phyloP scores from a whole-genome alignment of 2,329 filamentous ascomycete genomes.

The Aspergillus terreus region DNA sequence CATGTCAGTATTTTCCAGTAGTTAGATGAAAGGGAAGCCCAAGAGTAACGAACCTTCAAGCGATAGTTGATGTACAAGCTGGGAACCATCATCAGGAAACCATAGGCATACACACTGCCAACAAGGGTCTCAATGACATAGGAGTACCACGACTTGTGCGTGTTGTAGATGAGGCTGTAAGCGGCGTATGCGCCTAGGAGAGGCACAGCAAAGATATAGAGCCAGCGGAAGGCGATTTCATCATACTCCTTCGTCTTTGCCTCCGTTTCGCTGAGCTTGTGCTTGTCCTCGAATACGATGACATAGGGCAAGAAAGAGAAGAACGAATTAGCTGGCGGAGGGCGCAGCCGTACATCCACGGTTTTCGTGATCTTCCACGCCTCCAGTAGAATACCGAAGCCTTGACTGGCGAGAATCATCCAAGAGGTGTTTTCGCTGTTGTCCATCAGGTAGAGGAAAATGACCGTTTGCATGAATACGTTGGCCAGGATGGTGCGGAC shows the following conservation, averaged over 20 bases:
- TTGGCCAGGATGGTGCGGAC: slow-evolving; percentile 95
- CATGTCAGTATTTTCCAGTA: slow-evolving; percentile 11
- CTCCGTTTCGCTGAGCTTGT: slow-evolving; percentile 90
- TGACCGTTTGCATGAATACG: slow-evolving; percentile 93
- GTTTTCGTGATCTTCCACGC: slow-evolving; percentile 97
- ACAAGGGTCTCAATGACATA: slow-evolving; percentile 94
- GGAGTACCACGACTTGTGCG: slow-evolving; percentile 97
- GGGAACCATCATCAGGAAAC: slow-evolving; percentile 99
- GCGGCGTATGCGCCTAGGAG: slow-evolving; percentile 82
- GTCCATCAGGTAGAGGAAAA: slow-evolving; percentile 94
- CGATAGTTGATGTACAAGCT: slow-evolving; percentile 98
- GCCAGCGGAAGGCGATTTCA: slow-evolving; percentile 93
- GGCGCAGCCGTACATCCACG: slow-evolving; percentile 79
- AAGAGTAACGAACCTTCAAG: slow-evolving; percentile 62
- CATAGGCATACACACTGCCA: slow-evolving; percentile 94
- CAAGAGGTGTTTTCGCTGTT: slow-evolving; percentile 97
- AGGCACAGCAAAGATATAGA: slow-evolving; percentile 88
- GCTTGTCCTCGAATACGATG: slow-evolving; percentile 90
- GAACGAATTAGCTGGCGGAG: slow-evolving; percentile 62
- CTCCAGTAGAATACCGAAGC: slow-evolving; percentile 72
- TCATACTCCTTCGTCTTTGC: slow-evolving; percentile 99
- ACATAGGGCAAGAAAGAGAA: slow-evolving; percentile 75
- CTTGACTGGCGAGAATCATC: slow-evolving; percentile 97
- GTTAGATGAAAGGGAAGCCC: background rate
- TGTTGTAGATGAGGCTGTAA: slow-evolving; percentile 89